Percentiles rank a stretch among this genome's conserved stretches.
Evolutionary conservation across 371 early-diverging fungal species (phyloP).

Genomic region (Actinomucor elegans): DNA sequence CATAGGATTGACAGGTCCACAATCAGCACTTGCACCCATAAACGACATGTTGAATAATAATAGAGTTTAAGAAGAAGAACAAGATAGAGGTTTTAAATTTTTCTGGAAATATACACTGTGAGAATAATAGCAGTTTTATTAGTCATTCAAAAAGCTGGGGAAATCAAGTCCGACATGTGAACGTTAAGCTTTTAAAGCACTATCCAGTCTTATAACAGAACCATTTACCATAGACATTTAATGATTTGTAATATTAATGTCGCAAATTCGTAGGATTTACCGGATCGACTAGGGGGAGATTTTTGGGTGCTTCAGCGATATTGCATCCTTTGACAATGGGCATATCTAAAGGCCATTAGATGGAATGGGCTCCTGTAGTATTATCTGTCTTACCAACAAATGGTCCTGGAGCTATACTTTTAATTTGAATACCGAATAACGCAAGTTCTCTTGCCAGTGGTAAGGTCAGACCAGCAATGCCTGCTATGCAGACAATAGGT

Average conservation of each 20-base stretch:
- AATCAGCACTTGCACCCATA: slow-evolving; percentile 60
- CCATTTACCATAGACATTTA: slow-evolving; percentile 60
- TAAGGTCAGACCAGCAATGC: slow-evolving; percentile 57
- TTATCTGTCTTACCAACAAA: slow-evolving; percentile 45
- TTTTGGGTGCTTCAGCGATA: no score
- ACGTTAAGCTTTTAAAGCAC: slow-evolving; percentile 34
- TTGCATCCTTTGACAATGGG: slow-evolving; percentile 25
- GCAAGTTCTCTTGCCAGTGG: slow-evolving; percentile 63
- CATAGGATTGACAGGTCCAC: slow-evolving; percentile 79
- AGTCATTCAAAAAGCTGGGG: slow-evolving; percentile 3
- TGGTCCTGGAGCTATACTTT: slow-evolving; percentile 61
- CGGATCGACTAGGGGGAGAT: slow-evolving; percentile 26
- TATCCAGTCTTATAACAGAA: slow-evolving; percentile 61
- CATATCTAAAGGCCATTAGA: slow-evolving; percentile 23
- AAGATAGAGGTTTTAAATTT: not conserved
- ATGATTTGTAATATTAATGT: slow-evolving; percentile 52
- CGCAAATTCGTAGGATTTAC: slow-evolving; percentile 54
- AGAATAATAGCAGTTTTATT: slow-evolving; percentile 2
- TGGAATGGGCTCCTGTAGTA: not conserved
- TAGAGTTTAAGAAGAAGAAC: not conserved
- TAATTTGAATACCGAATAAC: slow-evolving; percentile 52
- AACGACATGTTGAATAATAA: slow-evolving; percentile 23
- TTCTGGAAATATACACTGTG: not conserved
- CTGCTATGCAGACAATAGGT: slow-evolving; percentile 28
- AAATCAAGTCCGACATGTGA: slow-evolving; percentile 5